Conservation (phyloP, 208 protist genomes). For the Blastocrithidia nonstop region DNA sequence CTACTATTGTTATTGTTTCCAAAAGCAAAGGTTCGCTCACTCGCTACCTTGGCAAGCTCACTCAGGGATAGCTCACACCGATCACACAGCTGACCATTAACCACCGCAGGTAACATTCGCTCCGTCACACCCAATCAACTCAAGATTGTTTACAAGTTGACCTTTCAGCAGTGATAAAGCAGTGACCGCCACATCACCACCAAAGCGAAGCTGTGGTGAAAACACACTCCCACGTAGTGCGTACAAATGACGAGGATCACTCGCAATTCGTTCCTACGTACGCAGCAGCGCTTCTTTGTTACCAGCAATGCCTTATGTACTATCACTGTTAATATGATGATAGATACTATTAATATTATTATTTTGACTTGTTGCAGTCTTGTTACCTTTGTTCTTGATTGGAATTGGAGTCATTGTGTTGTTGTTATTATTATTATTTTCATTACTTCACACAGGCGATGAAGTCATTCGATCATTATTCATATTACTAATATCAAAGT, state of each 20-base stretch:
- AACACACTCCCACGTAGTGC: conserved; percentile 45
- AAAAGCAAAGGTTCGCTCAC: conserved; percentile 18
- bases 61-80: conserved; percentile 29
- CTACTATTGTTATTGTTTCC: neutral
- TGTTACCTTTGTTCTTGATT: neutral
- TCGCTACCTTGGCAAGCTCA: conserved; percentile 13
- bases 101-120: conserved; percentile 67
- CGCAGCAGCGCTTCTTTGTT: neutral
- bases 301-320: neutral
- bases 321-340: neutral
- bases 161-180: no score
- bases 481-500: neutral
- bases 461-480: neutral
- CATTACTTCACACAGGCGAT: conserved; percentile 1
- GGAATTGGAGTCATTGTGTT: neutral
- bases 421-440: neutral
- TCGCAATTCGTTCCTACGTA: neutral
- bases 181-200: conserved; percentile 71
- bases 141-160: conserved; percentile 80
- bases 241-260: conserved; percentile 28
- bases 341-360: neutral
- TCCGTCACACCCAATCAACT: conserved; percentile 79
- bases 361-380: neutral
- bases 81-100: conserved; percentile 55
- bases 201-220: conserved; percentile 78